phyloP scores from a whole-genome alignment of 176 grass and related monocot species.

The Tuctoria greenei region DNA sequence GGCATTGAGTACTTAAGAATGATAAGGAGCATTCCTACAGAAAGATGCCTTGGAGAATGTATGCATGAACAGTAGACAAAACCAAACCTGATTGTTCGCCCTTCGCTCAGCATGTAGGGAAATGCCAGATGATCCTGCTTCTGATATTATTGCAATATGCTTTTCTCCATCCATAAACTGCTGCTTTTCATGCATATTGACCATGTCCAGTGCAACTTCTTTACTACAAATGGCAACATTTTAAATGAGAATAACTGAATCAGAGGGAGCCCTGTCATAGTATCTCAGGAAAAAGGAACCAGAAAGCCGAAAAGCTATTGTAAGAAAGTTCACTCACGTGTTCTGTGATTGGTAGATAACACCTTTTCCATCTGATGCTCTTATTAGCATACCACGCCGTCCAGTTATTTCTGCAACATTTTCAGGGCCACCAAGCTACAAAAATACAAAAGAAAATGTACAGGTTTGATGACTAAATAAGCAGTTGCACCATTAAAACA shows the following conservation, averaged over 20 bases:
- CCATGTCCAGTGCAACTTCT: conserved; percentile 93
- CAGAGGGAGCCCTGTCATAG: background rate
- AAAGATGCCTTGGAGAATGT: background rate
- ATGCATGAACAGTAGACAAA: conserved; percentile 10
- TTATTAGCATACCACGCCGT: conserved; percentile 76
- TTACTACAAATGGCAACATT: conserved; percentile 44
- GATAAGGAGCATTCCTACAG: conserved; percentile 18
- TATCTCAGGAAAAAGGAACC: background rate
- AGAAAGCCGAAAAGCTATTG: conserved; percentile 20
- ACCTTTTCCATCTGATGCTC: conserved; percentile 77
- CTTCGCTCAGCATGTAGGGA: conserved; percentile 92
- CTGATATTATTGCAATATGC: conserved; percentile 86
- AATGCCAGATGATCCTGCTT: conserved; percentile 92
- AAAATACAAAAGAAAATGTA: conserved; percentile 25
- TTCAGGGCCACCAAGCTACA: conserved; percentile 86
- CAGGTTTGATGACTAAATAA: conserved; percentile 17
- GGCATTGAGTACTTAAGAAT: conserved; percentile 26
- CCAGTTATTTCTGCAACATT: conserved; percentile 98
- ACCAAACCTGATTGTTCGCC: conserved; percentile 69
- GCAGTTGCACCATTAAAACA: conserved; percentile 19
- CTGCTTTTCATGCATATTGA: conserved; percentile 95
- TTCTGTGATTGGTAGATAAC: conserved; percentile 84
- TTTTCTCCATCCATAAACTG: conserved; percentile 91
- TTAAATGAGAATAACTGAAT: conserved; percentile 23
- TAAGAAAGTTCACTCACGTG: conserved; percentile 56